Evolutionary conservation across 2,329 filamentous ascomycete genomes (phyloP), one percentile per base, ranked within the genome.

Genomic region (Akanthomyces lecanii): DNA sequence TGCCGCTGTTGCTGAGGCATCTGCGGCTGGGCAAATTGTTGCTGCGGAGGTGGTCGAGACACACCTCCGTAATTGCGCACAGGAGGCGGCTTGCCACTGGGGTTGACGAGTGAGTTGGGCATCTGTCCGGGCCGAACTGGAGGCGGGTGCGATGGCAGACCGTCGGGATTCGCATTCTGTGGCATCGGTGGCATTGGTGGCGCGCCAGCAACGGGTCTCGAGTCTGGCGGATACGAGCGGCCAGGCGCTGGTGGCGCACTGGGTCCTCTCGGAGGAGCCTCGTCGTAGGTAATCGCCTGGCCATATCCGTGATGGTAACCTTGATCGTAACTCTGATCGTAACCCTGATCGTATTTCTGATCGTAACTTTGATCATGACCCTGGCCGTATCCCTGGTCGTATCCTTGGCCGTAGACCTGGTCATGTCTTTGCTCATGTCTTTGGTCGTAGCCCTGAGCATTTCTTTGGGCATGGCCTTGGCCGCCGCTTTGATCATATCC

Each of bases 91-190:
- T 84, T 85, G 61, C 81, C 81, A 54, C 78, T 80, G 64, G 85
- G 73, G 60, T 79, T 84, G 40, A 84, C 81, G 66, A 85, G 72
- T 1, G 85, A 85, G 69, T 84, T 82, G 3, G 81, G 77, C 76
- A 87, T 85, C 59, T 85, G 76, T 7, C 87, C 88, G 6, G 86
- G 81, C 14, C 87, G 83, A 40, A 89, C 78, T 1, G 87, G 87
- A 4, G 82, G 77, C 3, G 87, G 86, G 67, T 89, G 87, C 30
- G 82, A 82, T 25, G 84, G 83, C 3, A 86, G 71, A n/a, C 70
- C 70, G 67, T 85, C 82, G 0, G 76, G 71, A 59, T 76, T 78
- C 2, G 69, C 68, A 28, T 72, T 69, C 12, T 74, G 73, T 36
- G 33, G 50, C 30, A 40, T 48, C 23, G 59, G 7, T 3, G 59